A percentile compares a stretch with the other conserved stretches of the same genome.
These are phyloP conservation scores for Bauhinia variegata DNA, from an alignment of 306 rosid genomes.

Conservation along the genomic window DNA sequence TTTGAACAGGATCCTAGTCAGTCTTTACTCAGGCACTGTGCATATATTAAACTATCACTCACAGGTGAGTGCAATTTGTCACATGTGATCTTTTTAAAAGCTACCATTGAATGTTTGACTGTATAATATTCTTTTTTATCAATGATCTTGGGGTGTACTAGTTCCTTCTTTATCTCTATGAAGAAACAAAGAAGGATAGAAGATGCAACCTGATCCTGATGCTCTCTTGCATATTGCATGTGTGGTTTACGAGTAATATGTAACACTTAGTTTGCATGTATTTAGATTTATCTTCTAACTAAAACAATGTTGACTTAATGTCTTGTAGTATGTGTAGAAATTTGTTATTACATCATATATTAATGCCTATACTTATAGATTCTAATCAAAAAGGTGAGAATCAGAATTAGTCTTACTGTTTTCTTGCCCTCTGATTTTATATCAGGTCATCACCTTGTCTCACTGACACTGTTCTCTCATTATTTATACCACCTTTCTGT, in stretches of 20 bases:
- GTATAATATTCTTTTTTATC: background rate
- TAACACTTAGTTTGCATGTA: background rate
- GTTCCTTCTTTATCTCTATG: background rate
- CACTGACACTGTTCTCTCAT: background rate
- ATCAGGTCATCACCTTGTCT: too few relatives aligned
- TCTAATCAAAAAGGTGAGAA: background rate
- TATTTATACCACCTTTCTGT: background rate
- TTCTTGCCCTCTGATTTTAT: background rate
- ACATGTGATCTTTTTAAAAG: background rate
- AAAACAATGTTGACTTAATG: background rate
- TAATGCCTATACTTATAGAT: too few relatives aligned
- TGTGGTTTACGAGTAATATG: too few relatives aligned
- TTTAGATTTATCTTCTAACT: background rate
- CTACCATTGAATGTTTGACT: background rate
- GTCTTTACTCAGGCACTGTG: slow-evolving; percentile 65
- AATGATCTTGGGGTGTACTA: background rate
- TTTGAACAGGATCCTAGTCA: slow-evolving; percentile 57
- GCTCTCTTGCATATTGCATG: background rate
- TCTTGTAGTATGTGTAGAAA: background rate
- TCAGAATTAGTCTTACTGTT: background rate
- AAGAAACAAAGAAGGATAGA: background rate
- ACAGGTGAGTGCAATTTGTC: slow-evolving; percentile 43
- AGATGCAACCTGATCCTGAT: background rate
- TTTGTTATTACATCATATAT: too few relatives aligned
- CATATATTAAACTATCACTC: slow-evolving; percentile 73